Conservation (phyloP, 495 filamentous ascomycete species). For the Bacidia rubella region DNA sequence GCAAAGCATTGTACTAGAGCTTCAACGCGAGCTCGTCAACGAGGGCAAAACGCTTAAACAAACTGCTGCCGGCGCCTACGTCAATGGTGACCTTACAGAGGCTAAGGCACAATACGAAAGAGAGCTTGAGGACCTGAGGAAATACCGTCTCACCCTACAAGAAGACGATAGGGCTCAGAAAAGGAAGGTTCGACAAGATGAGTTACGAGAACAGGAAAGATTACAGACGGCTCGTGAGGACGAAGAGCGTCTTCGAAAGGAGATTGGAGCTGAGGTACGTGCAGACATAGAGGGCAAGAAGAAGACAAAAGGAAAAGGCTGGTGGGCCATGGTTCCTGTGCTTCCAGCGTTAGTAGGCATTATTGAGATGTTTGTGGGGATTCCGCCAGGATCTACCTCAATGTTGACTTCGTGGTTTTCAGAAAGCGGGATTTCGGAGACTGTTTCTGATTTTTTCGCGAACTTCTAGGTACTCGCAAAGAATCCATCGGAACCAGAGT, state of each 20-base stretch:
- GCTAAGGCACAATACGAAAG: constrained; percentile 11
- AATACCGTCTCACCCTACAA: constrained; percentile 11
- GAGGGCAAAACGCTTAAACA: constrained; percentile 16
- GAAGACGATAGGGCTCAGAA: constrained; percentile 16
- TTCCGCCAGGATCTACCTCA: constrained; percentile 12
- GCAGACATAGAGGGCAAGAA: constrained; percentile 11
- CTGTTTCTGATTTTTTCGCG: constrained; percentile 12
- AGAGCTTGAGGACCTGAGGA: constrained; percentile 13
- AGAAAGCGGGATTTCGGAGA: constrained; percentile 5
- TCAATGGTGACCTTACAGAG: constrained; percentile 13
- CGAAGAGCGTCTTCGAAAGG: constrained; percentile 7
- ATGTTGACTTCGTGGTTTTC: constrained; percentile 16
- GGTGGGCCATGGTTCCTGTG: constrained; percentile 11
- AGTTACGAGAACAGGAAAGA: constrained; percentile 5
- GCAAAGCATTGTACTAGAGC: constrained; percentile 15
- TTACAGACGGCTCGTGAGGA: constrained; percentile 9
- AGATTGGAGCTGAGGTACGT: constrained; percentile 14
- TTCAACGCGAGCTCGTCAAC: constrained; percentile 22
- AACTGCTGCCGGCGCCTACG: constrained; percentile 17
- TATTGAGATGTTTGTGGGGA: constrained; percentile 17
- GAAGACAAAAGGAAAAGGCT: constrained; percentile 9
- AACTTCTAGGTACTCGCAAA: constrained; percentile 2
- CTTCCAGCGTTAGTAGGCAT: constrained; percentile 14
- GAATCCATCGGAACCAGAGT: not conserved
- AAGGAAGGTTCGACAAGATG: constrained; percentile 14